These are phyloP conservation scores for Cenchrus fungigraminus DNA, from an alignment of 176 grass and related monocot species.

Conservation along the genomic window DNA sequence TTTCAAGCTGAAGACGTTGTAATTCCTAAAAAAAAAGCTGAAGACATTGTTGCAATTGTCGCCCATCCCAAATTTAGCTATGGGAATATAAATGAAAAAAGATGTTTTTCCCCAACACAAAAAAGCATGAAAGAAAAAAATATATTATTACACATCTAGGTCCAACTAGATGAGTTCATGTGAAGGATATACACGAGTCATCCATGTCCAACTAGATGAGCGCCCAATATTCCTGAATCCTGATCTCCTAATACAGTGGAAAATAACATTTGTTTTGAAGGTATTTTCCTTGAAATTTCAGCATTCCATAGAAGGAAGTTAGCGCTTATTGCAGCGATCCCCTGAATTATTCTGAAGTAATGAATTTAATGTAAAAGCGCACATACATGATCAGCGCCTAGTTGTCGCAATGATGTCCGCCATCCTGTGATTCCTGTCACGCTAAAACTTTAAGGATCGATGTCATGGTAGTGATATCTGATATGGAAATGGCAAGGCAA, in stretches of 20 bases:
- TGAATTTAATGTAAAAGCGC: neutral
- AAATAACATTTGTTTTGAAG: too few relatives aligned
- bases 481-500: conserved; percentile 6
- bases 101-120: too few relatives aligned
- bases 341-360: neutral
- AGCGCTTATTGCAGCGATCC: neutral
- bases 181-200: neutral
- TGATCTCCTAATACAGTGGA: too few relatives aligned
- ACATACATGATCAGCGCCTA: too few relatives aligned
- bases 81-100: too few relatives aligned
- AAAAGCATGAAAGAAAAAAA: too few relatives aligned
- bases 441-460: neutral
- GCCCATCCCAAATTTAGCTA: too few relatives aligned
- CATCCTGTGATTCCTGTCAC: neutral
- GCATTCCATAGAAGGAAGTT: neutral
- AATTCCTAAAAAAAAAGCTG: too few relatives aligned
- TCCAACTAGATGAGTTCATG: too few relatives aligned
- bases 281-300: neutral
- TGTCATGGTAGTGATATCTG: neutral
- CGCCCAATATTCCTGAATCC: neutral
- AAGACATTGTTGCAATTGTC: too few relatives aligned
- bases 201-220: neutral
- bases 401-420: neutral
- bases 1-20: too few relatives aligned
- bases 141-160: too few relatives aligned